Evolutionary conservation across 352 stramenopile species (phyloP), one percentile per base, ranked within the genome.

Genomic region (Phytophthora brassicae): DNA sequence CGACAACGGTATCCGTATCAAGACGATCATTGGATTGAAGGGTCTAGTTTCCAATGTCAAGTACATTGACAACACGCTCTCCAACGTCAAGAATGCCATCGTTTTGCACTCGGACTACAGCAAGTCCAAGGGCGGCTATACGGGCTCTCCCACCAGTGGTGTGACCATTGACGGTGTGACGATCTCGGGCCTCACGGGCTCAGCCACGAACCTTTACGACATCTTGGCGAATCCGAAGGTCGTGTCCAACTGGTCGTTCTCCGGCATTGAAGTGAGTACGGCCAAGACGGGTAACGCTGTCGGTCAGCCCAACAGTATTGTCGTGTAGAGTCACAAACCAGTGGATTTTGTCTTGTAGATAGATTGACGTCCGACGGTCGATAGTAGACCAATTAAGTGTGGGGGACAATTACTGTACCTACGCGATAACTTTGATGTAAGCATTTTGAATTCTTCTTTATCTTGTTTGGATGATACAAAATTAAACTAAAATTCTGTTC

Each of bases 241-340:
- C 22, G 57, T 48, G 48, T 60, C 22, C 46, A 31, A 20, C 19
- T 66, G n/a, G 71, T 74, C 48, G 29, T 68, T 69, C 61, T 64
- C 61, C 11, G 53, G 54, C 24, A 51, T 69, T 23, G 46, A 54
- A 7, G 61, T 79, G 24, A 72, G 58, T 31, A 56, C 55, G 13
- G 28, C 66, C 29, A 64, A 70, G 58, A 59, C 1, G 0, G 70
- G 70, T 16, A 57, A 67, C 4, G 60, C 53, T 38, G 72, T 75
- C 46, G 58, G 61, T 16, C 29, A 52, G 8, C 71, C 75, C 45
- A 24, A n/a, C 33, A 31, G 26, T 8, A 8, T 31, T 31, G 8
- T 4, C 26, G 26, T 31, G 26, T 31, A 31, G 26, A 31, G 26
- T 8, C 26, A 31, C 8, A 31, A 31, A 31, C 26, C 26, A n/a